phyloP scores from a whole-genome alignment of 2,329 filamentous ascomycete genomes.

The Paracamarosporium sp. region DNA sequence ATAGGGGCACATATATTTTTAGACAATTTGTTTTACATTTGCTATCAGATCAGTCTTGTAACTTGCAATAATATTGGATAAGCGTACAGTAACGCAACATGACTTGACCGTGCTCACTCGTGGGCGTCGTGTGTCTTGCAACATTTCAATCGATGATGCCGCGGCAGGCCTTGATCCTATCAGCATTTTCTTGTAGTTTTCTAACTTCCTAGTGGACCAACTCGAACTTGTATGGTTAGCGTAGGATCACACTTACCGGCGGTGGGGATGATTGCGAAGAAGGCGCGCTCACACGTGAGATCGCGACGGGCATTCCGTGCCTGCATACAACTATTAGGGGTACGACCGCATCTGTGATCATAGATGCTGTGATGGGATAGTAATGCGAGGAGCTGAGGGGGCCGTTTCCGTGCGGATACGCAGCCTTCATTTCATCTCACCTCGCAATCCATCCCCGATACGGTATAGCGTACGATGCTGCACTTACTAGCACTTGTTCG shows the following conservation, averaged over 20 bases:
- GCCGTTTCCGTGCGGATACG: not conserved
- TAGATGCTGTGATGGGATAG: not conserved
- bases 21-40: too few species aligned
- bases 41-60: too few species aligned
- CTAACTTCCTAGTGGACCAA: not conserved
- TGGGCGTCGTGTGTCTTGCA: too few species aligned
- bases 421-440: not conserved
- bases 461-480: not conserved
- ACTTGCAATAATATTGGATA: too few species aligned
- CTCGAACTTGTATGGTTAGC: not conserved
- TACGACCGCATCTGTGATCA: not conserved
- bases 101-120: too few species aligned
- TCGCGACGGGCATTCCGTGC: not conserved
- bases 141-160: too few species aligned
- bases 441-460: conserved; percentile 5
- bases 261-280: not conserved
- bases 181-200: not conserved
- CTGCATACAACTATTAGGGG: not conserved
- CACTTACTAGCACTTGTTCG: not conserved
- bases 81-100: too few species aligned
- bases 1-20: not conserved
- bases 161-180: not conserved
- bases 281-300: not conserved
- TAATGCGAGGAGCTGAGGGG: conserved; percentile 3
- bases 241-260: not conserved